A percentile compares a stretch with the other conserved stretches of the same genome.
Evolutionary conservation across 805 yeast species (phyloP).

Genomic region (Clavispora santaluciae): DNA sequence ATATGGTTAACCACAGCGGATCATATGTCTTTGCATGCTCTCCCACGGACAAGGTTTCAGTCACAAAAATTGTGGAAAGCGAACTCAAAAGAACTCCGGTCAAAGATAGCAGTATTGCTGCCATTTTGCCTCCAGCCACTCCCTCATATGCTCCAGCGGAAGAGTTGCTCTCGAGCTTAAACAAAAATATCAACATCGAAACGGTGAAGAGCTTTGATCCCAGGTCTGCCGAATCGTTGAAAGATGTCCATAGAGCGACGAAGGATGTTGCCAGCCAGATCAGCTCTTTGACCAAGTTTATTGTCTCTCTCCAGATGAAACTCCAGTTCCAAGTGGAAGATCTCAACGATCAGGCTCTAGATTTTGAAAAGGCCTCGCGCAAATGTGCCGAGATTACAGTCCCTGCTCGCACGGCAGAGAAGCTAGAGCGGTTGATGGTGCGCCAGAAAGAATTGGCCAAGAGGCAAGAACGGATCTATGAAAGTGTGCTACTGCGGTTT

Average conservation of each 20-base stretch:
- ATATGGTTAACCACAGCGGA: conserved; percentile 25
- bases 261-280: conserved; percentile 4
- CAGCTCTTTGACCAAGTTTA: conserved; percentile 9
- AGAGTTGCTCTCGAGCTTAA: background rate
- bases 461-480: conserved; percentile 19
- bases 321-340: conserved; percentile 19
- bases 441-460: conserved; percentile 21
- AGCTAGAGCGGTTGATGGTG: conserved; percentile 11
- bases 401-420: background rate
- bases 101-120: too few relatives aligned
- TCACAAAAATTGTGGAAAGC: background rate
- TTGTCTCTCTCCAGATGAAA: conserved; percentile 9
- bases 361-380: background rate
- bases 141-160: background rate
- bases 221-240: conserved; percentile 1
- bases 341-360: background rate
- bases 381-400: background rate
- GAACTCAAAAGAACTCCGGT: background rate
- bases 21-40: conserved; percentile 20
- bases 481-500: conserved; percentile 19
- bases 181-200: background rate
- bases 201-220: background rate
- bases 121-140: background rate
- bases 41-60: conserved; percentile 1
- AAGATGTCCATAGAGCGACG: conserved; percentile 5